These are phyloP conservation scores for Schizopora paradoxa DNA, from an alignment of 1,284 basidiomycete species.

Conservation along the genomic window DNA sequence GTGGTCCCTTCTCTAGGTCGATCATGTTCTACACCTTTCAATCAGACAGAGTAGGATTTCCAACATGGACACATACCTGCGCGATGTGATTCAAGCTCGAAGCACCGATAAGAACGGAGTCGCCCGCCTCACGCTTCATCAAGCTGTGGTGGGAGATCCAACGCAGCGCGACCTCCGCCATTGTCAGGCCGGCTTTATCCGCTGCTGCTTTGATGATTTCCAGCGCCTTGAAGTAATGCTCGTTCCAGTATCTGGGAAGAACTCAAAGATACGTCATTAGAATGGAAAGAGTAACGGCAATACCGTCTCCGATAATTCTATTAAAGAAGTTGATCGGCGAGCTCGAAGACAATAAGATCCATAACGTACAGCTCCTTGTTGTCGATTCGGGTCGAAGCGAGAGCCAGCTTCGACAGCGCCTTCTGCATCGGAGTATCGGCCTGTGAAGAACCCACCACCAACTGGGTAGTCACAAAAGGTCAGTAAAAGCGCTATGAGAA, in stretches of 20 bases:
- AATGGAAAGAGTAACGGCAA: neutral
- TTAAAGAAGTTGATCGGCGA: neutral
- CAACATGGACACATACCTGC: conserved; percentile 2
- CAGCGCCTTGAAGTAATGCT: conserved; percentile 25
- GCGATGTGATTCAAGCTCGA: conserved; percentile 24
- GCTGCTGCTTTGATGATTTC: conserved; percentile 22
- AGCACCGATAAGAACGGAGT: conserved; percentile 29
- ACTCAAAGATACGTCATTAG: too few relatives aligned
- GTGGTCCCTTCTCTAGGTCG: conserved; percentile 17
- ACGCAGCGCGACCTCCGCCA: conserved; percentile 27
- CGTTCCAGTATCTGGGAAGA: conserved; percentile 18
- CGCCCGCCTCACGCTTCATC: conserved; percentile 25
- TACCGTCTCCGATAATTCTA: conserved; percentile 9
- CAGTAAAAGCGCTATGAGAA: too few relatives aligned
- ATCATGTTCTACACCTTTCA: conserved; percentile 8
- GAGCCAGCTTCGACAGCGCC: conserved; percentile 35
- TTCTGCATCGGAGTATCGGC: conserved; percentile 31
- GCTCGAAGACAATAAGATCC: neutral
- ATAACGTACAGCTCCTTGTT: conserved; percentile 1
- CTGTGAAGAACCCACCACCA: conserved; percentile 40
- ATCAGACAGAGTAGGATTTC: neutral
- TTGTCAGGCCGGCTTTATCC: conserved; percentile 22
- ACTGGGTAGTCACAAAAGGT: too few relatives aligned
- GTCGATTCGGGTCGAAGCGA: conserved; percentile 34
- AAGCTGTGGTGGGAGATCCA: conserved; percentile 28